Evolutionary conservation across 2,329 filamentous ascomycete genomes (phyloP).

Genomic region (Ceratocystis destructans): DNA sequence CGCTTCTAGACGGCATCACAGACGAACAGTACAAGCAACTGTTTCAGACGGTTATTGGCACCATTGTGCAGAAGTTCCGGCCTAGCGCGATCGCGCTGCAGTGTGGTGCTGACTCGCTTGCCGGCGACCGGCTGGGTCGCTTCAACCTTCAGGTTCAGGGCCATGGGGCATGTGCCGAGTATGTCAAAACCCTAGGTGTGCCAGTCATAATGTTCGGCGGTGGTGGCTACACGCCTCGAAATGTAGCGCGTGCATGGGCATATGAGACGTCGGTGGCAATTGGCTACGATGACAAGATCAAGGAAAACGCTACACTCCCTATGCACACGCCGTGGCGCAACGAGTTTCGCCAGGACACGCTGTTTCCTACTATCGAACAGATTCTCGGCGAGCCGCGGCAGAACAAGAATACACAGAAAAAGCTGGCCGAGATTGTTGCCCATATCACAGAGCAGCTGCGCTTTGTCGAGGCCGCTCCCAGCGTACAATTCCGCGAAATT

Average conservation of each 20-base stretch:
- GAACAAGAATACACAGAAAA: constrained; percentile 68
- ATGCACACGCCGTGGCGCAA: constrained; percentile 70
- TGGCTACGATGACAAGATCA: constrained; percentile 54
- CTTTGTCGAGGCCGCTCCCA: constrained; percentile 73
- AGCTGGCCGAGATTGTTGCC: constrained; percentile 60
- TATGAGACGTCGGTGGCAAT: constrained; percentile 91
- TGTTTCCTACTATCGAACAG: constrained; percentile 76
- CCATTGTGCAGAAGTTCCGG: constrained; percentile 69
- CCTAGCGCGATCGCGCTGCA: constrained; percentile 86
- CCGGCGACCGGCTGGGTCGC: constrained; percentile 80
- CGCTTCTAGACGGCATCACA: constrained; percentile 78
- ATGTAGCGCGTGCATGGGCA: constrained; percentile 92
- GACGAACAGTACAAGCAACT: constrained; percentile 78
- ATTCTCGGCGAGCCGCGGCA: constrained; percentile 52
- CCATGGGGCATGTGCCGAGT: constrained; percentile 81
- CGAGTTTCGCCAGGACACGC: constrained; percentile 74
- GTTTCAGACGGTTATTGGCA: constrained; percentile 67
- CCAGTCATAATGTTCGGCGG: constrained; percentile 87
- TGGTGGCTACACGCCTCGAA: constrained; percentile 90
- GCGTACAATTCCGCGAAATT: constrained; percentile 70
- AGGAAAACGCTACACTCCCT: constrained; percentile 51
- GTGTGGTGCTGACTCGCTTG: constrained; percentile 88
- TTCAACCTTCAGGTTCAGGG: constrained; percentile 96
- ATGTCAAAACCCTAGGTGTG: constrained; percentile 65
- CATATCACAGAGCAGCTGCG: constrained; percentile 73